phyloP scores from a whole-genome alignment of 257 asterid species.

The Cinchona pubescens region DNA sequence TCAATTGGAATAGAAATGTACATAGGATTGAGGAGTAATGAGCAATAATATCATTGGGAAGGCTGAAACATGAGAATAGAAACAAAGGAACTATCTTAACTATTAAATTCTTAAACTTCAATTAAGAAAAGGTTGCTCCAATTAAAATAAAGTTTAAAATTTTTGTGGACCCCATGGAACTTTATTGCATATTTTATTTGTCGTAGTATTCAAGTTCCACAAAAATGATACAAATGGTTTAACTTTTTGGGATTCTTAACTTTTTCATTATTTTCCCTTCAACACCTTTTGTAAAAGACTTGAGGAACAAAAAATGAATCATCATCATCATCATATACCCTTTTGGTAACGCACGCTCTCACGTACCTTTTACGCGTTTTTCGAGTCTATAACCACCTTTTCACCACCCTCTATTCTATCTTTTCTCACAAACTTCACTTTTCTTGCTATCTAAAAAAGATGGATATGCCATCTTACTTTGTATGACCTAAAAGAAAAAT shows the following conservation, averaged over 20 bases:
- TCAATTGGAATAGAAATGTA: not conserved
- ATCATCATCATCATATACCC: conserved; percentile 48
- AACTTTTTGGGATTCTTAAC: conserved; percentile 34
- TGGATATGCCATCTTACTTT: not conserved
- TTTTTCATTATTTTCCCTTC: conserved; percentile 21
- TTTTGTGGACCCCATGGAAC: conserved; percentile 23
- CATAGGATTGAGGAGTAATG: not conserved
- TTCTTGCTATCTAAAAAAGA: not conserved
- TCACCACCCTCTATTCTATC: conserved; percentile 15
- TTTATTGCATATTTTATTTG: conserved; percentile 3
- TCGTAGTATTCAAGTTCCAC: conserved; percentile 25
- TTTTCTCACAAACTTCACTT: not conserved
- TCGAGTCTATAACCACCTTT: conserved; percentile 40
- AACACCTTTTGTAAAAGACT: conserved; percentile 44
- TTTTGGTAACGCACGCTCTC: conserved; percentile 86
- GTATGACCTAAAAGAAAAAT: not conserved
- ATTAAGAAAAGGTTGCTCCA: not conserved
- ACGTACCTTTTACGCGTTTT: conserved; percentile 82
- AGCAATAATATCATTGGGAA: conserved; percentile 7
- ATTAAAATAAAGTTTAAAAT: conserved; percentile 9
- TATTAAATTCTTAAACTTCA: not conserved
- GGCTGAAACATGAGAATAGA: not conserved
- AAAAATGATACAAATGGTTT: conserved; percentile 34
- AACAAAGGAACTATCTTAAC: not conserved
- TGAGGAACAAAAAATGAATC: conserved; percentile 35